A percentile compares a stretch with the other conserved stretches of the same genome.
These are phyloP conservation scores for Fomitiporia mediterranea DNA, from an alignment of 1,284 basidiomycete genomes.

Conservation along the genomic window DNA sequence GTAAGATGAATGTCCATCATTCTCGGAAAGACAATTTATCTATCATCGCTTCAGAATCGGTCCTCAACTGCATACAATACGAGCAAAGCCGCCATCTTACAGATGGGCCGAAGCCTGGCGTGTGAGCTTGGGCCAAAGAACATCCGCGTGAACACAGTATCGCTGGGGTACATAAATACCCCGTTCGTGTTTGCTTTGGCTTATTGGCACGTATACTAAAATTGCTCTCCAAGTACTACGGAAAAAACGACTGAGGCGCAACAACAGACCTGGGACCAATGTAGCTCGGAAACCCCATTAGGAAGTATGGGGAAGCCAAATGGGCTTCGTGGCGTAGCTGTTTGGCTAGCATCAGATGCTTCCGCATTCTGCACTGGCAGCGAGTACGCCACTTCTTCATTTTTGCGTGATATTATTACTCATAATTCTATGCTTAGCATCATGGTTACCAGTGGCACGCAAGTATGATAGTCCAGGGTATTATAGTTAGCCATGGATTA, in stretches of 20 bases:
- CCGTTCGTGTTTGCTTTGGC: constrained; percentile 40
- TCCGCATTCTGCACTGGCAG: constrained; percentile 70
- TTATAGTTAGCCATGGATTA: too few species aligned
- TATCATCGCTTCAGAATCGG: constrained; percentile 43
- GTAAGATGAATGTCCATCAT: constrained; percentile 48
- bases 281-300: constrained; percentile 70
- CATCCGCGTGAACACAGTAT: constrained; percentile 75
- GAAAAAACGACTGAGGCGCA: too few species aligned
- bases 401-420: constrained; percentile 10
- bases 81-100: constrained; percentile 77
- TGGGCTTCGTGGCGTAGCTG: constrained; percentile 72
- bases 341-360: constrained; percentile 75
- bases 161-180: constrained; percentile 74
- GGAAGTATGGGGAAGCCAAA: constrained; percentile 72
- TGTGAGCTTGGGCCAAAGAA: constrained; percentile 69
- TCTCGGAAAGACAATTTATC: too few species aligned
- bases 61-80: constrained; percentile 80
- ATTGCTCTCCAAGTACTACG: too few species aligned
- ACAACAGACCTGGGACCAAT: too few species aligned
- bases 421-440: constrained; percentile 40
- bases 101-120: constrained; percentile 81
- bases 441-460: constrained; percentile 65
- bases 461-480: constrained; percentile 48
- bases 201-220: too few species aligned
- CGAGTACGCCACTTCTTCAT: constrained; percentile 50